Evolutionary conservation across 148 eudicot genomes (phyloP).

Genomic region (Chenopodium album): DNA sequence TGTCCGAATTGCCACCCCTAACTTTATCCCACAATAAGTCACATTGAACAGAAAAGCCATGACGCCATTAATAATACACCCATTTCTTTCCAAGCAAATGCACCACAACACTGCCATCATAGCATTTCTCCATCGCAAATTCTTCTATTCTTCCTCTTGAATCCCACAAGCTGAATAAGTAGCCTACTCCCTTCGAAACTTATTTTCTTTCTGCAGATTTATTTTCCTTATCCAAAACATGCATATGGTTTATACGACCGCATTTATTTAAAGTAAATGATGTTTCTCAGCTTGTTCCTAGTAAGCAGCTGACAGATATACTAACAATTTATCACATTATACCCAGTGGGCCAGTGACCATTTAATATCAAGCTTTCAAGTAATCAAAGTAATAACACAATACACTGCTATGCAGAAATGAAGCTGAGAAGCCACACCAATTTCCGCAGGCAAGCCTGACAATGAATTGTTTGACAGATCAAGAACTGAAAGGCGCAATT

Average conservation of each 20-base stretch:
- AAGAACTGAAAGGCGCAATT: slow-evolving; percentile 63
- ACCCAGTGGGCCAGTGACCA: background rate
- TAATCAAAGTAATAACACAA: background rate
- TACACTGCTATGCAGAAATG: background rate
- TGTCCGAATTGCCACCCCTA: too few species aligned
- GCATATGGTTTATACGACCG: background rate
- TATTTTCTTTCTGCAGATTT: background rate
- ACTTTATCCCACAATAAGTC: too few species aligned
- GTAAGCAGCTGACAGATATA: too few species aligned
- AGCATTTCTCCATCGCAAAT: too few species aligned
- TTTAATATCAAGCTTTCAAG: background rate
- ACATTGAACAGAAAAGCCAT: too few species aligned
- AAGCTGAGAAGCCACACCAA: slow-evolving; percentile 55
- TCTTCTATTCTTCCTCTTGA: too few species aligned
- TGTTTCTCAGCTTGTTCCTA: background rate
- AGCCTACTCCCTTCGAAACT: background rate
- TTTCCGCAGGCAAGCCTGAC: slow-evolving; percentile 93
- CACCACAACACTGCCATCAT: too few species aligned
- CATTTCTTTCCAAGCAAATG: too few species aligned
- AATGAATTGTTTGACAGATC: slow-evolving; percentile 93
- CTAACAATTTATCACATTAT: too few species aligned
- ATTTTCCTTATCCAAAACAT: background rate
- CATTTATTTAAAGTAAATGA: background rate
- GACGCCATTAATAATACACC: too few species aligned
- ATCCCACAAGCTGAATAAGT: too few species aligned